Conservation (phyloP, 2,329 filamentous ascomycete genomes). For the Penicillium paneum region DNA sequence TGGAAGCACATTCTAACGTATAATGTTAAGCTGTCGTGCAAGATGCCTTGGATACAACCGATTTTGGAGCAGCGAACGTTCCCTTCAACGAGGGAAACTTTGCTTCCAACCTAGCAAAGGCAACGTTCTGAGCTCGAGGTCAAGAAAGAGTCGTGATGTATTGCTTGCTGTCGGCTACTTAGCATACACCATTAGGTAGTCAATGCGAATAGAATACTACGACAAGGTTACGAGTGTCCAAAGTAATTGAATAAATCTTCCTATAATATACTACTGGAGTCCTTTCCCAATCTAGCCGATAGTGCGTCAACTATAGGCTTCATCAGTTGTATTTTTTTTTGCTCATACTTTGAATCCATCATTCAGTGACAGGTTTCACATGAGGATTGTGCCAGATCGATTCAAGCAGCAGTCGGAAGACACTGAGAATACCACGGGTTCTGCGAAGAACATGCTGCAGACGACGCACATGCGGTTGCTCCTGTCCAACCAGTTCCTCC, state of each 20-base stretch:
- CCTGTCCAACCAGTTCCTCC: constrained; percentile 18
- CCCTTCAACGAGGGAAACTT: constrained; percentile 51
- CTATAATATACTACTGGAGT: not conserved
- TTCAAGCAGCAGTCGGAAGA: constrained; percentile 12
- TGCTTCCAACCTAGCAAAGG: constrained; percentile 42
- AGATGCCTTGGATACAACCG: constrained; percentile 44
- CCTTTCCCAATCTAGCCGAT: not conserved
- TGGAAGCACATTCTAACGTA: not conserved
- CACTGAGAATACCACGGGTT: constrained; percentile 21
- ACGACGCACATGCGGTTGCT: constrained; percentile 11
- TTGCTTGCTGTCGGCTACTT: not conserved
- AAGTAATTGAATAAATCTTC: not conserved
- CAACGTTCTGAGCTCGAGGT: constrained; percentile 29
- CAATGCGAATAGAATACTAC: not conserved
- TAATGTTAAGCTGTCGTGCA: constrained; percentile 32
- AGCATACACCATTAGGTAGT: not conserved
- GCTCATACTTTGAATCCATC: not conserved
- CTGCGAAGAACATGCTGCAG: constrained; percentile 14
- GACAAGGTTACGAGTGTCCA: not conserved
- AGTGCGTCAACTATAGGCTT: not conserved
- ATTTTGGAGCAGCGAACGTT: constrained; percentile 49
- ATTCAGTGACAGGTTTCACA: not conserved
- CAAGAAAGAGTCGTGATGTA: no score
- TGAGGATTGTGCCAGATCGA: no score
- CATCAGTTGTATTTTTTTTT: not conserved